Base-by-base conservation (phyloP, 2,329 filamentous ascomycete species). In the Neonectria magnoliae region DNA sequence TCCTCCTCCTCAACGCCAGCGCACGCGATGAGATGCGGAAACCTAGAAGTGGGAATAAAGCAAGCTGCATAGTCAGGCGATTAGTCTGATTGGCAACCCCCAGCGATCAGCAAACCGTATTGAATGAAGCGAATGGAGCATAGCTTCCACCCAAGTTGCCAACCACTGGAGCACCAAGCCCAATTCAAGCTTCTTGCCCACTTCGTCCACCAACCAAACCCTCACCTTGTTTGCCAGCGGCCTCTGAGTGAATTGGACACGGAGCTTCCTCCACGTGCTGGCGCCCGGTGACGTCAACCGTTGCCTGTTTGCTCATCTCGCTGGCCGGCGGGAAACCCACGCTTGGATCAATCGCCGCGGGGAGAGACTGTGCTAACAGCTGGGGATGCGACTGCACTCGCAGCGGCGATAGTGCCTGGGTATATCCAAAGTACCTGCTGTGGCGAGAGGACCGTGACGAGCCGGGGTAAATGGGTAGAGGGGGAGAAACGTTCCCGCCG, bases 361-460 rank as follows among this genome's bases (percentile, higher is more conserved):
- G 42, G 25, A 41, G 16, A 38, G 16, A 42, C 44, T 22, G 60
- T 48, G 52, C 48, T 65, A 68, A 64, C 59, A 70, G 48, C 41
- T 33, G 5, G 41, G 42, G 44, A 54, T 57, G 53, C 38, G 20
- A 42, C 38, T 66, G 53, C 64, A 45, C 62, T 62, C 53, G 63
- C 58, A 57, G 33, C 6, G 31, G 33, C 27, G 63, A 68, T 66
- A 70, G 68, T 54, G 57, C 41, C 29, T 13, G 38, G 47, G 33
- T 33, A 41, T 41, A 38, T 16, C 18, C 16, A 53, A 41, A 14
- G 14, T 11, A 18, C 31, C 20, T n/a, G 29, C 14, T 10, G 25
- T 52, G 48, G 51, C 14, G 22, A 27, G 42, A 42, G 25, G 38
- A 20, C 25, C 25, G 25, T 25, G 25, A 25, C 45, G 45, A 52